A percentile compares a stretch with the other conserved stretches of the same genome.
phyloP scores from a whole-genome alignment of 202 grass and related monocot genomes.

The Sporobolus alterniflorus region DNA sequence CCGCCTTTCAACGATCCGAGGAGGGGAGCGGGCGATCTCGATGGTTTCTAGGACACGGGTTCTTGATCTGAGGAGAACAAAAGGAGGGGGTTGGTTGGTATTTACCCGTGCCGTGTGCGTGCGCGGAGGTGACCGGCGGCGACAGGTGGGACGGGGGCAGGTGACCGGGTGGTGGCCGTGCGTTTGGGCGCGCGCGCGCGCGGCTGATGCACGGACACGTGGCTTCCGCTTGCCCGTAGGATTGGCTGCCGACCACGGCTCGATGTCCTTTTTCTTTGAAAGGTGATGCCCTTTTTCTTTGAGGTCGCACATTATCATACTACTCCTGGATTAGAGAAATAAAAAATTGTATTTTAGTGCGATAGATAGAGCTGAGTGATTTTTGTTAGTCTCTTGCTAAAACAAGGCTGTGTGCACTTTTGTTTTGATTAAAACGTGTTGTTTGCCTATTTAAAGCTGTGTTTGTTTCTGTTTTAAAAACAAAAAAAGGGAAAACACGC shows the following conservation, averaged over 20 bases:
- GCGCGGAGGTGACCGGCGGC: constrained; percentile 49
- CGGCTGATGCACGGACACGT: constrained; percentile 45
- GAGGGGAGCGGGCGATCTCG: background rate
- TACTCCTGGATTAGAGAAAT: background rate
- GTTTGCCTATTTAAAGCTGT: background rate
- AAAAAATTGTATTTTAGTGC: background rate
- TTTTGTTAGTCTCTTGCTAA: background rate
- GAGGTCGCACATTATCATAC: background rate
- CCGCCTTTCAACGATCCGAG: constrained; percentile 31
- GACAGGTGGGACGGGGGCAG: constrained; percentile 18
- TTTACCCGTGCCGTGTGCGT: constrained; percentile 43
- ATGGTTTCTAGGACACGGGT: constrained; percentile 55
- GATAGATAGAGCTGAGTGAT: background rate
- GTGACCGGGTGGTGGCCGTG: constrained; percentile 34
- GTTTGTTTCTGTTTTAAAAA: background rate
- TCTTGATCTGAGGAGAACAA: constrained; percentile 52
- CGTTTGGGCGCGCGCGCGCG: background rate
- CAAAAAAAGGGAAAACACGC: background rate
- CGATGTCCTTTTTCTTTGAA: too few relatives aligned
- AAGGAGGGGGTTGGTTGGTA: constrained; percentile 29
- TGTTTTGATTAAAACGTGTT: background rate
- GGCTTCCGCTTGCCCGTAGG: constrained; percentile 32
- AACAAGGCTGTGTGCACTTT: background rate
- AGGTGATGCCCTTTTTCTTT: too few relatives aligned
- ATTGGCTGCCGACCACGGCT: constrained; percentile 27